These are phyloP conservation scores for Penicillium lagena DNA, from an alignment of 495 filamentous ascomycete species.

Conservation along the genomic window DNA sequence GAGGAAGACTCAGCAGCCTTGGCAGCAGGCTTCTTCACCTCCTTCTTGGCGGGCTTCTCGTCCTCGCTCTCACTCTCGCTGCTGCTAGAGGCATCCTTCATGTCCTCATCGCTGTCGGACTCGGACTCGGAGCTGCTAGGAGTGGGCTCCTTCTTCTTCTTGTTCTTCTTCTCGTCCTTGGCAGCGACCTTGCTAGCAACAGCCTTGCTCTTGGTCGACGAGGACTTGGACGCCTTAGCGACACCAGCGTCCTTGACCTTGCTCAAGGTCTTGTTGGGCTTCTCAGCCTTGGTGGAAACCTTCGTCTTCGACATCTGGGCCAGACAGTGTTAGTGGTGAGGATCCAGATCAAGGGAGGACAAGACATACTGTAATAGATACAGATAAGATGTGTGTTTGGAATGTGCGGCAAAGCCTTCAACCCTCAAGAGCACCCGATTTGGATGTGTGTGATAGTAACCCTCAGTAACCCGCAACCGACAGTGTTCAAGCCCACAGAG, in stretches of 20 bases:
- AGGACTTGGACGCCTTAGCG: constrained; percentile 42
- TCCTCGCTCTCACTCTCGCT: constrained; percentile 29
- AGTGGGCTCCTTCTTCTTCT: constrained; percentile 42
- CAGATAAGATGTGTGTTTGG: constrained; percentile 13
- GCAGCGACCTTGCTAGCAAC: constrained; percentile 36
- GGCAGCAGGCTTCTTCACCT: constrained; percentile 15
- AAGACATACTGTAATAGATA: constrained; percentile 11
- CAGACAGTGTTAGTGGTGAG: constrained; percentile 1
- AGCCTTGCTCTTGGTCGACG: constrained; percentile 46
- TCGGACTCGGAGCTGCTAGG: constrained; percentile 44
- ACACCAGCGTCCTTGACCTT: constrained; percentile 49
- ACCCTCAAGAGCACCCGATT: constrained; percentile 37
- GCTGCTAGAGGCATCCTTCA: constrained; percentile 30
- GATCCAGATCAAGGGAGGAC: neutral
- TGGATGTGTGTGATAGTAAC: constrained; percentile 26
- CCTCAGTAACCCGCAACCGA: constrained; percentile 40
- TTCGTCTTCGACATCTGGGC: constrained; percentile 50
- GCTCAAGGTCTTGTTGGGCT: constrained; percentile 41
- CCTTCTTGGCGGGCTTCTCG: constrained; percentile 29
- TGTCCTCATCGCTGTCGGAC: constrained; percentile 34
- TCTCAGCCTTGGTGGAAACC: constrained; percentile 36
- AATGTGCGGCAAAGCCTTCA: constrained; percentile 37
- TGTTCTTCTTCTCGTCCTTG: constrained; percentile 38
- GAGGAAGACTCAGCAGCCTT: constrained; percentile 18
- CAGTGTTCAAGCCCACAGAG: constrained; percentile 46